Evolutionary conservation across 2,329 filamentous ascomycete species (phyloP).

Genomic region (Alternaria ethzedia): DNA sequence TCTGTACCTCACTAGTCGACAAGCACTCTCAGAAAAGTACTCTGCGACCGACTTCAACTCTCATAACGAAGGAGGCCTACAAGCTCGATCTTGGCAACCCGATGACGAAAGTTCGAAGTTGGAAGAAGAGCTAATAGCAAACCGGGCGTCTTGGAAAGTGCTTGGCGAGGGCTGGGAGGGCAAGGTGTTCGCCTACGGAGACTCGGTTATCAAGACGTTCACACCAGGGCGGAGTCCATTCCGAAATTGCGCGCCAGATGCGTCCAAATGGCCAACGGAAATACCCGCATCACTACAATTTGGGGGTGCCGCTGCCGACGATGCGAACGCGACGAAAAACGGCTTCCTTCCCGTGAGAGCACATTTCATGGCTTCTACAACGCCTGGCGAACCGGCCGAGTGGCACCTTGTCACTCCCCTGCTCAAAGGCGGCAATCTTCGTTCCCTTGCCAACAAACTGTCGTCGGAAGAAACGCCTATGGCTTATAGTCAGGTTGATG

Average conservation of each 20-base stretch:
- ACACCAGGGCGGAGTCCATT: conserved; percentile 30
- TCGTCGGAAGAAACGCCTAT: neutral
- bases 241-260: conserved; percentile 30
- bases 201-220: conserved; percentile 37
- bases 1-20: conserved; percentile 22
- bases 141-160: conserved; percentile 23
- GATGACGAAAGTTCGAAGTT: conserved; percentile 16
- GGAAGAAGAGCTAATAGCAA: conserved; percentile 25
- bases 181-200: conserved; percentile 26
- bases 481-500: conserved; percentile 28
- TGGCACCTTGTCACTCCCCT: conserved; percentile 32
- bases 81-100: neutral
- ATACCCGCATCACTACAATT: conserved; percentile 34
- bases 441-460: conserved; percentile 13
- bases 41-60: conserved; percentile 22
- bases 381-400: conserved; percentile 10
- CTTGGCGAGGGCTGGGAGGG: conserved; percentile 36
- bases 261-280: conserved; percentile 32
- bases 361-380: conserved; percentile 22
- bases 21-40: conserved; percentile 30
- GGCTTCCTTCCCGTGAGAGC: conserved; percentile 27
- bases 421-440: conserved; percentile 20
- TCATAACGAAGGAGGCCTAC: neutral
- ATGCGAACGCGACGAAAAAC: neutral
- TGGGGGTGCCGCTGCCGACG: conserved; percentile 6